Evolutionary conservation across 2,329 filamentous ascomycete genomes (phyloP), one percentile per base, ranked within the genome.

Genomic region (Alternaria sp.): DNA sequence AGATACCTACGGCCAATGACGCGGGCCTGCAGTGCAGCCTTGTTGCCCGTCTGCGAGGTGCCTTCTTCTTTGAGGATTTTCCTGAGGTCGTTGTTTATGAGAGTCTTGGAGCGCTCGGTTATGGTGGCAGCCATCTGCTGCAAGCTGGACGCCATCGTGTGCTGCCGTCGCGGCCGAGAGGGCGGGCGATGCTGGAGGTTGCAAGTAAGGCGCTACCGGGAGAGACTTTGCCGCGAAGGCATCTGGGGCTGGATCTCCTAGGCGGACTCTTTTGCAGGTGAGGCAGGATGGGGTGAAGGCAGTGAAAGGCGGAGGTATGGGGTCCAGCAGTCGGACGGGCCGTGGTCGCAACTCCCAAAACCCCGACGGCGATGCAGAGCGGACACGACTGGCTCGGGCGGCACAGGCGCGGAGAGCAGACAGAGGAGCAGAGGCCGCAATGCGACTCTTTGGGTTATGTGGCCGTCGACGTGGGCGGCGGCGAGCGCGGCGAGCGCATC

Each of bases 1-100:
- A 57, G 51, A 55, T 61, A 87, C 91, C 79, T 83, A 98, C 95
- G 86, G 58, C 86, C 82, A 63, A 90, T 86, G 61, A 97, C 90
- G 70, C 94, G 89, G 58, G 81, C 80, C 78, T 97, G 93, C 59
- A 98, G 81, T 40, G 90, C 86, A 33, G 88, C 86, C 82, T 99
- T 99, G 71, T 95, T 89, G 21, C 95, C 95, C 28, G 89, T 91
- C 65, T 86, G 85, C 34, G 96, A 82, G 24, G 58, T 44, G 45
- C 88, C 85, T 79, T 96, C 91, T 60, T 85, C 82, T 63, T 87
- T 85, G 72, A 94, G 90, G 65, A 98, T 89, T 51, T 84, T 84
- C 69, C 92, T 91, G 48, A 97, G 85, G 69, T 93, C 88, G 59
- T 80, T 81, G 72, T 87, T 88, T 54, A 87, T 80, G 51, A 88